These are phyloP conservation scores for Trichoderma sp. DNA, from an alignment of 2,329 filamentous ascomycete species.

Conservation along the genomic window DNA sequence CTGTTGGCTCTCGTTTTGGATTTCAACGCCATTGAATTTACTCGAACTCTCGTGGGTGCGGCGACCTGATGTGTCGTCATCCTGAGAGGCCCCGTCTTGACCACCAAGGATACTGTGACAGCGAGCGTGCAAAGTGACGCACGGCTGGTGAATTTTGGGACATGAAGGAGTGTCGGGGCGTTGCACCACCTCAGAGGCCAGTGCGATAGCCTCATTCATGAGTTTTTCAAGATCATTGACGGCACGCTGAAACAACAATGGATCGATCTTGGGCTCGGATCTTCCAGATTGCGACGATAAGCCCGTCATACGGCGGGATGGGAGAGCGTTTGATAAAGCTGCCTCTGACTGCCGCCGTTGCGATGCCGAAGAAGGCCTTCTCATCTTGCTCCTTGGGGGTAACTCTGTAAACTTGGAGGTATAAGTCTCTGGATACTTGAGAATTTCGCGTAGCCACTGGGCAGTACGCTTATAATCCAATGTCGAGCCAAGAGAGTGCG, in stretches of 20 bases:
- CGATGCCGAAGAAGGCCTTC: conserved; percentile 19
- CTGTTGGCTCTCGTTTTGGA: neutral
- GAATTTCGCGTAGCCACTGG: conserved; percentile 35
- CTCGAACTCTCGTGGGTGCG: conserved; percentile 15
- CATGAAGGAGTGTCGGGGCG: conserved; percentile 27
- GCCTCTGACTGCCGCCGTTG: conserved; percentile 28
- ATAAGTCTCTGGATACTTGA: conserved; percentile 30
- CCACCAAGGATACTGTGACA: conserved; percentile 7
- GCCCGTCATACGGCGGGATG: conserved; percentile 23
- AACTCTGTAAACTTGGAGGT: conserved; percentile 31
- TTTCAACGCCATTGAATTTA: conserved; percentile 15
- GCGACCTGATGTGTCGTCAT: conserved; percentile 11
- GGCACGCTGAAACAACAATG: conserved; percentile 35
- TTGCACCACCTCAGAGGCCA: conserved; percentile 43
- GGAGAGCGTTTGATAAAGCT: conserved; percentile 21
- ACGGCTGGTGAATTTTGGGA: conserved; percentile 22
- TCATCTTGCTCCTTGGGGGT: conserved; percentile 22
- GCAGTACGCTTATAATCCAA: conserved; percentile 36
- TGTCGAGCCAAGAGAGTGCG: conserved; percentile 30
- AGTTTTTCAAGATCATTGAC: conserved; percentile 47
- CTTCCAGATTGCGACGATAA: conserved; percentile 25
- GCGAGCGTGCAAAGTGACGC: conserved; percentile 19
- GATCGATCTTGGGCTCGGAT: conserved; percentile 29
- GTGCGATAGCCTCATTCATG: conserved; percentile 44
- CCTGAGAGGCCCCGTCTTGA: neutral